Evolutionary conservation across 1,139 yeast genomes (phyloP), one percentile per base, ranked within the genome.

Genomic region (Torulaspora pretoriensis): DNA sequence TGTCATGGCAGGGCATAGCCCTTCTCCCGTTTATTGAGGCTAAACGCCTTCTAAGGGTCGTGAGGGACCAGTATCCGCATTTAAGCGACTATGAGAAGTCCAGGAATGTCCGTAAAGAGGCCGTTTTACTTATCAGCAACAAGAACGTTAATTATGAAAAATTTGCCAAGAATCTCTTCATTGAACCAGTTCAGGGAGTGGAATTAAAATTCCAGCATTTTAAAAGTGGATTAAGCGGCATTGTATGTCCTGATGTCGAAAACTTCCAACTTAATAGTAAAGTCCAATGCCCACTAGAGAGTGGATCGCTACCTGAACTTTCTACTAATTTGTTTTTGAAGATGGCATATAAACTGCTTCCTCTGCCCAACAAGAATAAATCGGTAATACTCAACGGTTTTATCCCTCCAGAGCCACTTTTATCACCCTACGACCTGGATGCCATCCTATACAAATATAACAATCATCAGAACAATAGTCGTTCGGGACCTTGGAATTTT

Each of bases 1-100:
- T 84, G 88, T 75, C 94, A 41, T 90, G 97, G 97, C 95, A 88
- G 63, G 97, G 96, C 43, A 84, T 90, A 57, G 94, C 96, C 0
- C 68, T 90, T 38, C 69, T 90, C 47, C 97, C 97, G 0, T 90
- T 90, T 55, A 90, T 90, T 57, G 96, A 90, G 57, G 96, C 87
- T 57, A 64, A 65, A n/a, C 71, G 96, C 55, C 71, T 90, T 39
- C 67, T 89, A 45, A 68, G 69, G 9, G 82, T 81, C 1, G 95
- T 89, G 3, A 75, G 77, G 42, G 77, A 69, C 2, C 80, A 83
- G 48, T 90, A 90, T 61, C 68, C 73, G 2, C 67, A 72, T 31
- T 70, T 90, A 40, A 75, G 89, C 0, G 84, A 77, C 1, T 81
- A 73, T n/a, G 97, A 90, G 58, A 69, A 57, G 22, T 71, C 75